Base-by-base conservation (phyloP, 208 protist species). In the Acanthamoeba triangularis region DNA sequence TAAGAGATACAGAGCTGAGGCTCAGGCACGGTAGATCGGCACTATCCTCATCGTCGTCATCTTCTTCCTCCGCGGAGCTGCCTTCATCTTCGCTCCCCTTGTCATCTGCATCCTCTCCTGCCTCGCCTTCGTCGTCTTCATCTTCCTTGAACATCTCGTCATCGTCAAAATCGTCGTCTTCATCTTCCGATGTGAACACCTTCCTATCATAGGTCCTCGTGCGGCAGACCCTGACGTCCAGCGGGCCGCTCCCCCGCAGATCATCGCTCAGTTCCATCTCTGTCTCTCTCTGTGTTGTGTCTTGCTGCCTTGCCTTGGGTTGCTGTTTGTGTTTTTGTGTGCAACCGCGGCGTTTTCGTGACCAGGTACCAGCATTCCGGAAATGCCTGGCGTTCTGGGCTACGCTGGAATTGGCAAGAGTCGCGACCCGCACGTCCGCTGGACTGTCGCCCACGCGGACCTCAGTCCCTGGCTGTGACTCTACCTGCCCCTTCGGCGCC, bases 51-150 rank as follows among this genome's bases (percentile, higher is more conserved):
- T 85, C 78, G 47, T 85, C 78, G 7, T 82, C 74, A 13, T 82
- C 74, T 33, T 82, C 74, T 47, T 82, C 74, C 33, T 85, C 78
- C 20, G 23, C 78, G 20, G 78, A 85, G 78, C 78, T 85, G 47
- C 47, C 78, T 56, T 88, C 80, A 18, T 47, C 25, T 0, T 47
- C 76, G 47, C 28, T n/a, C 11, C 30, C 41, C 25, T 44, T 13
- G 44, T 85, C 76, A 47, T 85, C 76, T 41, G 10, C 44, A 20
- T 85, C 47, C 6, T 85, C 80, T 47, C 47, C 80, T 30, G 4
- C 49, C 13, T 47, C 30, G 2, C 28, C 49, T 20, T 88, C 78
- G 28, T 88, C 80, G 5, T 82, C 72, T 16, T 82, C 72, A 37
- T 72, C 65, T 8, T 72, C 65, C 30, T 72, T 72, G 20, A 72